These are phyloP conservation scores for Paxillus involutus DNA, from an alignment of 768 basidiomycete genomes.

Conservation along the genomic window DNA sequence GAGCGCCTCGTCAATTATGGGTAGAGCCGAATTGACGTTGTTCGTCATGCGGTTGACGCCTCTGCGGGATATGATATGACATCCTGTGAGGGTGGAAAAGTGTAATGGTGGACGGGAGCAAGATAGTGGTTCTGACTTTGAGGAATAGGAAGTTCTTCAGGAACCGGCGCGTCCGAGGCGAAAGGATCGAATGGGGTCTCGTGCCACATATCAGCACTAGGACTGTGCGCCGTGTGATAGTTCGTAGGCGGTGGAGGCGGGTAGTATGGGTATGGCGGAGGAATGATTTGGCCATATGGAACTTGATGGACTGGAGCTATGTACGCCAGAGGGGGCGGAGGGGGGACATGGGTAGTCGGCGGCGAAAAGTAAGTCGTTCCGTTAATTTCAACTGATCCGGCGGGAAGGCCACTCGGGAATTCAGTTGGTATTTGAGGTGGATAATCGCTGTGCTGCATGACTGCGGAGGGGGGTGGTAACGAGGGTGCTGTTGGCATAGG, in stretches of 20 bases:
- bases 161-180: slow-evolving; percentile 12
- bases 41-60: slow-evolving; percentile 92
- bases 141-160: slow-evolving; percentile 11
- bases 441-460: slow-evolving; percentile 3
- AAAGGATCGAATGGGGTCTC: slow-evolving; percentile 21
- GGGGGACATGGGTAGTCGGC: background rate
- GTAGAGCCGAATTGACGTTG: slow-evolving; percentile 84
- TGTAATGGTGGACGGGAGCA: background rate
- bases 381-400: slow-evolving; percentile 21
- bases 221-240: slow-evolving; percentile 1
- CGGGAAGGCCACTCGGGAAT: slow-evolving; percentile 6
- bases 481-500: background rate
- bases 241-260: background rate
- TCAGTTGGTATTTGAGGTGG: background rate
- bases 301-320: slow-evolving; percentile 7
- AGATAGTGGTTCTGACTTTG: slow-evolving; percentile 6
- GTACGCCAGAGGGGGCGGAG: slow-evolving; percentile 1
- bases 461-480: background rate
- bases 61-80: slow-evolving; percentile 40
- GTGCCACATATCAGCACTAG: background rate
- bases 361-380: slow-evolving; percentile 32
- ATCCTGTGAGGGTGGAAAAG: no score
- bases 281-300: slow-evolving; percentile 5
- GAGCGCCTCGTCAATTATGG: slow-evolving; percentile 87
- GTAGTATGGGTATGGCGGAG: slow-evolving; percentile 9